phyloP scores from a whole-genome alignment of 495 filamentous ascomycete species.

The Aspergillus affinis region DNA sequence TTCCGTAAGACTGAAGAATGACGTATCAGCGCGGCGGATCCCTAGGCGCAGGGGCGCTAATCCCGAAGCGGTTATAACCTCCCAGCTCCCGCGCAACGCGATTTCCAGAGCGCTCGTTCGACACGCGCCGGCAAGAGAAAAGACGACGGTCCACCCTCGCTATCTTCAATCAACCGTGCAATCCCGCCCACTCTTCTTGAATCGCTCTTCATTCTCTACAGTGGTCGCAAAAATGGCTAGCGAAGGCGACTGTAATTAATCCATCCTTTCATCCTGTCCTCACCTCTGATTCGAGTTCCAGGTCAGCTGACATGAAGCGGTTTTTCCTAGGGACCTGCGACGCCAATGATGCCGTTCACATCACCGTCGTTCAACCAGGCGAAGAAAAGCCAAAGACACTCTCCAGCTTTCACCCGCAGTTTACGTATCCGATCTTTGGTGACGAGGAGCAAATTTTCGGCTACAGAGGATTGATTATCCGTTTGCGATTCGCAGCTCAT shows the following conservation, averaged over 20 bases:
- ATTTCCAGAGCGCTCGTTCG: not conserved
- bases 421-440: constrained; percentile 91
- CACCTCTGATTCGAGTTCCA: constrained; percentile 3
- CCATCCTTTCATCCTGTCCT: not conserved
- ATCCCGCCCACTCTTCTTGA: constrained; percentile 8
- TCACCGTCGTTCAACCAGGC: constrained; percentile 65
- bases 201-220: constrained; percentile 10
- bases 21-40: not conserved
- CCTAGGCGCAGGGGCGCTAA: constrained; percentile 13
- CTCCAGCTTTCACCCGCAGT: constrained; percentile 74
- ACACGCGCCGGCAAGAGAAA: constrained; percentile 13
- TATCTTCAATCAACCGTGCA: constrained; percentile 10
- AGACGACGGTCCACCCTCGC: not conserved
- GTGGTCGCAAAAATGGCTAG: constrained; percentile 37
- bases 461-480: constrained; percentile 74
- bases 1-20: too few relatives aligned
- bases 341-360: constrained; percentile 70
- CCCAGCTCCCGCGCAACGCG: constrained; percentile 23
- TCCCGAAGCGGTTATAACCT: constrained; percentile 24
- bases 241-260: constrained; percentile 52
- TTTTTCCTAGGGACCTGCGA: constrained; percentile 63
- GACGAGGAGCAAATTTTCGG: constrained; percentile 89
- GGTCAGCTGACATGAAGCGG: constrained; percentile 11
- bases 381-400: constrained; percentile 55
- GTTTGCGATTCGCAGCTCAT: constrained; percentile 75